Evolutionary conservation across 805 yeast species (phyloP).

Genomic region (Myxozyma monticola): DNA sequence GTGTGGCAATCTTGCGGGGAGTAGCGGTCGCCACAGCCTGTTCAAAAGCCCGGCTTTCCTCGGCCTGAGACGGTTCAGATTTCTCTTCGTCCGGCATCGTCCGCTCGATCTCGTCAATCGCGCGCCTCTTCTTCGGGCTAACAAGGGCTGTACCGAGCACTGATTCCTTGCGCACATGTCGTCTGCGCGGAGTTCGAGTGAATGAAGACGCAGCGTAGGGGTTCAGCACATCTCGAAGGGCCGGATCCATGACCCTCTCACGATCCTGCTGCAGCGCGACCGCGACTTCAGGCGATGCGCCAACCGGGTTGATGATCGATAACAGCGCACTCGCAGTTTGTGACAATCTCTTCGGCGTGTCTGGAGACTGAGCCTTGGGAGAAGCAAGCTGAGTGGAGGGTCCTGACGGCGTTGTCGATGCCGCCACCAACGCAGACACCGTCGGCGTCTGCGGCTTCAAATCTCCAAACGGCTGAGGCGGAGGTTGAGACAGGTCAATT

Average conservation of each 20-base stretch:
- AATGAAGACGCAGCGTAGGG: slow-evolving; percentile 44
- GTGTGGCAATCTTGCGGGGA: background rate
- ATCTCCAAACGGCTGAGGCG: no score
- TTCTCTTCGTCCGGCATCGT: slow-evolving; percentile 22
- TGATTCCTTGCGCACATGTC: slow-evolving; percentile 10
- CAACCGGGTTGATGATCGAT: slow-evolving; percentile 44
- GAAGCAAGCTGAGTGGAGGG: background rate
- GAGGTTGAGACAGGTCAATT: slow-evolving; percentile 1
- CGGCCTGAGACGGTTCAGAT: background rate
- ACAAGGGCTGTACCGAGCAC: slow-evolving; percentile 9
- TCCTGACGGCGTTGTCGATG: background rate
- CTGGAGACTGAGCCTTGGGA: background rate
- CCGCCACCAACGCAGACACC: background rate
- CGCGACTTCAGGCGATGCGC: slow-evolving; percentile 31
- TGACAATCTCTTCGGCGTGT: slow-evolving; percentile 38
- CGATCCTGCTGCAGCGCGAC: slow-evolving; percentile 17
- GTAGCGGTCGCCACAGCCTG: slow-evolving; percentile 25
- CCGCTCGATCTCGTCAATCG: slow-evolving; percentile 22
- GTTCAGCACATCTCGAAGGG: slow-evolving; percentile 42
- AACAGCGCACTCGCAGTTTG: slow-evolving; percentile 53
- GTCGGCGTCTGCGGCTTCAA: background rate
- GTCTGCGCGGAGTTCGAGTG: slow-evolving; percentile 10
- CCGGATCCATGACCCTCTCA: slow-evolving; percentile 25
- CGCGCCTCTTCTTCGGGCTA: slow-evolving; percentile 4
- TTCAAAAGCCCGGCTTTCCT: no score